Percentiles rank a stretch among this genome's conserved stretches.
These are phyloP conservation scores for Psidium guajava DNA, from an alignment of 345 rosid genomes.

Conservation along the genomic window DNA sequence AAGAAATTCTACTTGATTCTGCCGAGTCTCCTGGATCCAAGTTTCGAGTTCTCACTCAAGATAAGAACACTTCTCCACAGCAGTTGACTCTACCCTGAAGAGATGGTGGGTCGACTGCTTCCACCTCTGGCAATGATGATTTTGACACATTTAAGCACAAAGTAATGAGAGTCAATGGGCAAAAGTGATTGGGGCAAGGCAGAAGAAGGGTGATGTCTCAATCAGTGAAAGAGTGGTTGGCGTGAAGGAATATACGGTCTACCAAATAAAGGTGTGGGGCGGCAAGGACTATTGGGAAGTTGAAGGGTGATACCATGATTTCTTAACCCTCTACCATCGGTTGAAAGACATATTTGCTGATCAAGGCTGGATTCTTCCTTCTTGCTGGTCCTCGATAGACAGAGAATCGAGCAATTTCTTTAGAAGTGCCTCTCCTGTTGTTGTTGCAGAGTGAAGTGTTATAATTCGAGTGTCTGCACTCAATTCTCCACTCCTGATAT, in stretches of 20 bases:
- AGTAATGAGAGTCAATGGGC: slow-evolving; percentile 43
- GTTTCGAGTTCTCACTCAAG: slow-evolving; percentile 24
- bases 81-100: slow-evolving; percentile 43
- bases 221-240: slow-evolving; percentile 87
- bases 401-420: slow-evolving; percentile 76
- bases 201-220: slow-evolving; percentile 87
- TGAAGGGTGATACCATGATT: slow-evolving; percentile 88
- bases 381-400: slow-evolving; percentile 76
- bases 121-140: slow-evolving; percentile 49
- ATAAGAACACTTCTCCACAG: slow-evolving; percentile 34
- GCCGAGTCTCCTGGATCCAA: slow-evolving; percentile 58
- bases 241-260: slow-evolving; percentile 83
- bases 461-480: slow-evolving; percentile 76
- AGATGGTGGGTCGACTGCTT: slow-evolving; percentile 74
- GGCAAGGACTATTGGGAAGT: slow-evolving; percentile 82
- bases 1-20: slow-evolving; percentile 81
- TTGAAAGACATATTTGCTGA: slow-evolving; percentile 64
- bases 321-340: slow-evolving; percentile 68
- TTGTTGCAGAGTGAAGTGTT: slow-evolving; percentile 71
- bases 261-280: slow-evolving; percentile 67
- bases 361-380: slow-evolving; percentile 79
- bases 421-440: slow-evolving; percentile 74
- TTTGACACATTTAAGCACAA: slow-evolving; percentile 21
- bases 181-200: slow-evolving; percentile 86
- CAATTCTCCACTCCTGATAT: slow-evolving; percentile 48